A percentile compares a stretch with the other conserved stretches of the same genome.
phyloP scores from a whole-genome alignment of 78 protist species.

The Dictyostelium citrinum region DNA sequence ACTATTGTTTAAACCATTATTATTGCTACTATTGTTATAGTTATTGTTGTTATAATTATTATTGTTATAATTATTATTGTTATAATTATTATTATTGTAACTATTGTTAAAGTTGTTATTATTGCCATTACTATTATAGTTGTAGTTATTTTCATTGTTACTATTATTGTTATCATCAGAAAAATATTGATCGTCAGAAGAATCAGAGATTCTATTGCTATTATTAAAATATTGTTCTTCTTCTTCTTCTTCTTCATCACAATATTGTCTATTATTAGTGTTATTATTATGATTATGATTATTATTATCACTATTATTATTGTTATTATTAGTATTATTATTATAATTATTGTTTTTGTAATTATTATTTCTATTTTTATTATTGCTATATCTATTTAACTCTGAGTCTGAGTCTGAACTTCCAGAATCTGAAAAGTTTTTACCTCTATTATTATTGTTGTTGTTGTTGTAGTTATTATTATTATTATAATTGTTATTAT shows the following conservation, averaged over 20 bases:
- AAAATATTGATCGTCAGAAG: slow-evolving; percentile 5
- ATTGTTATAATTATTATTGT: neutral
- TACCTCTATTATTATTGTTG: neutral
- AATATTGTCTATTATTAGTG: neutral
- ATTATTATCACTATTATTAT: neutral
- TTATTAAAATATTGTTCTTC: neutral
- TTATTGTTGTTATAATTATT: neutral
- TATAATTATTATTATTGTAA: neutral
- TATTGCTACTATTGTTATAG: neutral
- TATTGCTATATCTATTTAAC: neutral
- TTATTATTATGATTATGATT: neutral
- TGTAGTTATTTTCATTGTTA: neutral
- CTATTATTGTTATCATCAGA: neutral
- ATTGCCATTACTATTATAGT: neutral
- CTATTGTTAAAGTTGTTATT: neutral
- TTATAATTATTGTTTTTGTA: neutral
- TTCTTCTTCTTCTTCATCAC: neutral
- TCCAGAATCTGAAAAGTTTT: neutral
- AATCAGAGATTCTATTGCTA: neutral
- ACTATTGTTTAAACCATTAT: neutral
- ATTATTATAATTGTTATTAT: neutral
- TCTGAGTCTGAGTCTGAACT: neutral
- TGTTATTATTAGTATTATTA: neutral
- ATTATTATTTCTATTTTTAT: neutral
- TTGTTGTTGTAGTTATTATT: neutral